Conservation (phyloP, 306 rosid species). For the Rosa persica region DNA sequence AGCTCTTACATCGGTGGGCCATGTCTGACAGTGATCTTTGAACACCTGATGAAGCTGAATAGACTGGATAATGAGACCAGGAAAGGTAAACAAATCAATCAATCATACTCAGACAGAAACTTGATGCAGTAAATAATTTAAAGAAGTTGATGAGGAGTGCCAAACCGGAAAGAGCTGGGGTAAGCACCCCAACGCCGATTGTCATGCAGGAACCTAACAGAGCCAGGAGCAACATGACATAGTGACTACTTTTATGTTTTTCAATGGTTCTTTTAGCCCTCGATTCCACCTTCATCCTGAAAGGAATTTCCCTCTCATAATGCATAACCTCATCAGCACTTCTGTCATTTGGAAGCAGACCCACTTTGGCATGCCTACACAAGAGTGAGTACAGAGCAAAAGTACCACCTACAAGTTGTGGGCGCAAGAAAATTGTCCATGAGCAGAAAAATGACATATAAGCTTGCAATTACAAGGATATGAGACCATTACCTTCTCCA, state of each 20-base stretch:
- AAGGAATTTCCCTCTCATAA: conserved; percentile 35
- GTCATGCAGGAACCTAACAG: conserved; percentile 80
- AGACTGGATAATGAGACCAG: conserved; percentile 37
- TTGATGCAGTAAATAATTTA: neutral
- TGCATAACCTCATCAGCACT: conserved; percentile 43
- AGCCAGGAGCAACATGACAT: conserved; percentile 63
- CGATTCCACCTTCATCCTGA: conserved; percentile 47
- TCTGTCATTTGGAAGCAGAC: conserved; percentile 68
- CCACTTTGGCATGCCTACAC: conserved; percentile 82
- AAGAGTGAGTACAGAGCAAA: conserved; percentile 77
- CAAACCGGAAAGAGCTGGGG: conserved; percentile 81
- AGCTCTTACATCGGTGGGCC: conserved; percentile 46
- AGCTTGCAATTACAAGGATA: neutral
- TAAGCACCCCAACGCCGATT: conserved; percentile 69
- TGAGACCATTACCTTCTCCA: conserved; percentile 56
- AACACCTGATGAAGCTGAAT: conserved; percentile 73
- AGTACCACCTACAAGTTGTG: conserved; percentile 56
- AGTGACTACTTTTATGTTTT: conserved; percentile 56
- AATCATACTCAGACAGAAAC: neutral
- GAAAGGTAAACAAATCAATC: conserved; percentile 17
- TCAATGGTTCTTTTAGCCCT: conserved; percentile 67
- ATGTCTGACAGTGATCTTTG: conserved; percentile 54
- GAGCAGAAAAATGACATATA: conserved; percentile 2
- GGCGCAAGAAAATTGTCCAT: conserved; percentile 17
- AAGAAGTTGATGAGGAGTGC: neutral